These are phyloP conservation scores for Hymenotorrendiella dingleyae DNA, from an alignment of 2,329 filamentous ascomycete species.

Conservation along the genomic window DNA sequence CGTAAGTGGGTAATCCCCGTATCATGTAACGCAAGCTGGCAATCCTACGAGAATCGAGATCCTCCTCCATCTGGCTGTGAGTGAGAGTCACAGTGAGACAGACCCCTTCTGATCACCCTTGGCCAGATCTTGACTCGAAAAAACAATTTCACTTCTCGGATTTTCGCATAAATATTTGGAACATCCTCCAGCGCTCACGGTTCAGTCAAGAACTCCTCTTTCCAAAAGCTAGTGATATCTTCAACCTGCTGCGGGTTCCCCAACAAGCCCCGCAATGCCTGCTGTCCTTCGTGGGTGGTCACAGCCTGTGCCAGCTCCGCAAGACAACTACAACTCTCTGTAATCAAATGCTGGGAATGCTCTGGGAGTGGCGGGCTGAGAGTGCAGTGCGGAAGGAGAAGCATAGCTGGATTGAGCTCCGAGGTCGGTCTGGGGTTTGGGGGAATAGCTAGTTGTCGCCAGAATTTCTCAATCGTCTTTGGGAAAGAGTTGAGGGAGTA, in stretches of 20 bases:
- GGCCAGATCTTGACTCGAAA: no score
- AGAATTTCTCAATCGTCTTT: slow-evolving; percentile 23
- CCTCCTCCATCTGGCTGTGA: no score
- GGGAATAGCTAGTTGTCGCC: slow-evolving; percentile 18
- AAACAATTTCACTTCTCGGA: no score
- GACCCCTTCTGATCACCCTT: no score
- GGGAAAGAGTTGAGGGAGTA: slow-evolving; percentile 18
- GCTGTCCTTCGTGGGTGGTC: slow-evolving; percentile 20
- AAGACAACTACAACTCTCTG: slow-evolving; percentile 26
- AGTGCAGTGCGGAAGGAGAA: slow-evolving; percentile 27
- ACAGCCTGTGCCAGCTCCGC: slow-evolving; percentile 22
- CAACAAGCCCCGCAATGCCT: slow-evolving; percentile 21
- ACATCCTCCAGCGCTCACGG: no score
- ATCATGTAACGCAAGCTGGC: no score
- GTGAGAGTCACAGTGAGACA: no score
- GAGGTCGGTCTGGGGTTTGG: not conserved
- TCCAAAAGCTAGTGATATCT: slow-evolving; percentile 30
- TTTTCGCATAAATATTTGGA: no score
- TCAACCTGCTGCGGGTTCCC: slow-evolving; percentile 15
- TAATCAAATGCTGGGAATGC: slow-evolving; percentile 29
- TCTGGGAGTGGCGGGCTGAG: slow-evolving; percentile 24
- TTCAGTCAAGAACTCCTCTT: slow-evolving; percentile 23
- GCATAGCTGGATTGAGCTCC: slow-evolving; percentile 11
- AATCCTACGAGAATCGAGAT: no score
- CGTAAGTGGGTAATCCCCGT: no score